Conservation (phyloP, 331 rosid genomes). For the Prunus yedoensis region DNA sequence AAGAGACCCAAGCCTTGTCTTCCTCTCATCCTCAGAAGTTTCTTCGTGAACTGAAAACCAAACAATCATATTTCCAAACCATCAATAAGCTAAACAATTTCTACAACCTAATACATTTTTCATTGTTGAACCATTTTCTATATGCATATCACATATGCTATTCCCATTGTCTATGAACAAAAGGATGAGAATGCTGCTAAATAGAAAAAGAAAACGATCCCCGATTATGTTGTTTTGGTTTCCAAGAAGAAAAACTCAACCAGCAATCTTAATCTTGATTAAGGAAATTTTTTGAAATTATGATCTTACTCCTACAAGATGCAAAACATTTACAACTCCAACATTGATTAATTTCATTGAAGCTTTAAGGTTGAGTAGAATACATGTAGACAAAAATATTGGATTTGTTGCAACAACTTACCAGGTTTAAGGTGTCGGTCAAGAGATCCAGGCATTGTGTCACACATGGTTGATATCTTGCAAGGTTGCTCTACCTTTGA, state of each 20-base stretch:
- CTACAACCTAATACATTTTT: not conserved
- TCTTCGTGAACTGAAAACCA: constrained; percentile 34
- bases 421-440: constrained; percentile 51
- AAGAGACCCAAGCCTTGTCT: constrained; percentile 66
- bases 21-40: constrained; percentile 70
- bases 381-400: not conserved
- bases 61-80: not conserved
- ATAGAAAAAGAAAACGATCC: not conserved
- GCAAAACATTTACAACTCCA: no score
- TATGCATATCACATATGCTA: not conserved
- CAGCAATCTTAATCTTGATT: no score
- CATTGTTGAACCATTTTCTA: not conserved
- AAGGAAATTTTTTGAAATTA: no score
- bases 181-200: not conserved
- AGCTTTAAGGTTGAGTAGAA: not conserved
- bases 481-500: constrained; percentile 32
- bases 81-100: not conserved
- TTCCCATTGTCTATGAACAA: not conserved
- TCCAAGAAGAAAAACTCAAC: no score
- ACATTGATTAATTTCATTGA: no score
- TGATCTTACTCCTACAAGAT: no score
- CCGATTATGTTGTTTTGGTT: not conserved
- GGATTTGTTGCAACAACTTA: constrained; percentile 16
- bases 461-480: constrained; percentile 64
- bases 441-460: constrained; percentile 49